A percentile compares a stretch with the other conserved stretches of the same genome.
These are phyloP conservation scores for Sistotremastrum suecicum DNA, from an alignment of 768 basidiomycete species.

Conservation along the genomic window DNA sequence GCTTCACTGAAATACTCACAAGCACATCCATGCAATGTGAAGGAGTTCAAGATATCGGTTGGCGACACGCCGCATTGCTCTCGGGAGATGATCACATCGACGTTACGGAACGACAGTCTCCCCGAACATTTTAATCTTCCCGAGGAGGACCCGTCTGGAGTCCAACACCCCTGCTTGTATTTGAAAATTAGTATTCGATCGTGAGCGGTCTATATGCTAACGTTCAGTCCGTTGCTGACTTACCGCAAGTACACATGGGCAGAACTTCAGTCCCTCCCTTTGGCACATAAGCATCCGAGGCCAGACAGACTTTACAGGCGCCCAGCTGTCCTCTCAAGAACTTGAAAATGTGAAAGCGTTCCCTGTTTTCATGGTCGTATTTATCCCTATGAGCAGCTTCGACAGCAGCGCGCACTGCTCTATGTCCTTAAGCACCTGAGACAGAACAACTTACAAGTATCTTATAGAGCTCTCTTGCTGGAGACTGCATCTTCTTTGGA, in stretches of 20 bases:
- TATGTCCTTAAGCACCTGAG: constrained; percentile 67
- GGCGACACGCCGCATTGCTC: constrained; percentile 53
- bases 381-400: constrained; percentile 29
- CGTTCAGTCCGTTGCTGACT: not conserved
- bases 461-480: constrained; percentile 44
- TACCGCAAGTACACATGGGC: constrained; percentile 44
- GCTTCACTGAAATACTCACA: constrained; percentile 5
- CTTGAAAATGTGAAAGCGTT: constrained; percentile 47
- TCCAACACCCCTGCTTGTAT: constrained; percentile 50
- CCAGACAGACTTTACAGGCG: constrained; percentile 36
- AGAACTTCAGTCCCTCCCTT: constrained; percentile 65
- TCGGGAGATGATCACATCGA: constrained; percentile 48
- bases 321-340: constrained; percentile 34
- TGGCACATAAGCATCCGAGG: constrained; percentile 61
- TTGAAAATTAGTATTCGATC: constrained; percentile 65
- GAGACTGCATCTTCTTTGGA: constrained; percentile 46
- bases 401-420: constrained; percentile 49
- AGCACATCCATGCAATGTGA: constrained; percentile 81
- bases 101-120: constrained; percentile 49
- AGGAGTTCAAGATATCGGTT: constrained; percentile 62
- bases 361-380: not conserved
- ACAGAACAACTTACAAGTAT: constrained; percentile 54
- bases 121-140: constrained; percentile 51
- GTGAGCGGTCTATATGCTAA: constrained; percentile 25
- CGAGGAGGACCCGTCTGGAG: constrained; percentile 39